Evolutionary conservation across 495 filamentous ascomycete species (phyloP).

Genomic region (Podospora pseudopauciseta): DNA sequence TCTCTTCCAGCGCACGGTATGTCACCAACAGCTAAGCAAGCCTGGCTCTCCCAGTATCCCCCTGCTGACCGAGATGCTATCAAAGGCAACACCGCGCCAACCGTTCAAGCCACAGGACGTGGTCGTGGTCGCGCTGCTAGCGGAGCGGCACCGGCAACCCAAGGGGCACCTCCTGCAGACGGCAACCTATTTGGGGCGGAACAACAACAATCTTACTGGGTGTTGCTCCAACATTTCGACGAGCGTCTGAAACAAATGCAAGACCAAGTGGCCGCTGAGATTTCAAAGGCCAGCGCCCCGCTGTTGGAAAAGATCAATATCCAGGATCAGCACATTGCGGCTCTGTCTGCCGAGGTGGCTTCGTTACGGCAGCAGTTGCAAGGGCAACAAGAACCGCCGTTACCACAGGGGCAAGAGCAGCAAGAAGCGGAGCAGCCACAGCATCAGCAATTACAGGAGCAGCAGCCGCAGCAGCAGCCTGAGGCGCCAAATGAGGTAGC

Average conservation of each 20-base stretch:
- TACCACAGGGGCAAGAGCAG: conserved; percentile 1
- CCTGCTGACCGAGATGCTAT: conserved; percentile 49
- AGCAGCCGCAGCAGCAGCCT: conserved; percentile 6
- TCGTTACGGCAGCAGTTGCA: conserved; percentile 21
- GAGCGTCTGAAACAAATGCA: conserved; percentile 41
- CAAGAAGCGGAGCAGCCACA: background rate
- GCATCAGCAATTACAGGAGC: background rate
- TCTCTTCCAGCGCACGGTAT: conserved; percentile 40
- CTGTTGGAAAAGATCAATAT: conserved; percentile 36
- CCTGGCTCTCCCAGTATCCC: conserved; percentile 42
- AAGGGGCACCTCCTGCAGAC: conserved; percentile 32
- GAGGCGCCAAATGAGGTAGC: background rate
- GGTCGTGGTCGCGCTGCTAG: conserved; percentile 25
- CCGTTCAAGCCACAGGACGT: conserved; percentile 27
- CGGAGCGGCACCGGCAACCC: conserved; percentile 29
- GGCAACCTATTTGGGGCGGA: conserved; percentile 41
- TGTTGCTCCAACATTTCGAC: conserved; percentile 50
- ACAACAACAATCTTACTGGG: conserved; percentile 49
- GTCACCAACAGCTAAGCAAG: conserved; percentile 31
- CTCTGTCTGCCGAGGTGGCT: conserved; percentile 26
- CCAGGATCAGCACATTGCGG: conserved; percentile 39
- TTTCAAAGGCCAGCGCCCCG: conserved; percentile 24
- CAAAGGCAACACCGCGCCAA: conserved; percentile 35
- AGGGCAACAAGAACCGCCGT: conserved; percentile 1
- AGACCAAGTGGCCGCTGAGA: conserved; percentile 28